phyloP scores from a whole-genome alignment of 2,329 filamentous ascomycete genomes.

The Dothistroma septosporum region DNA sequence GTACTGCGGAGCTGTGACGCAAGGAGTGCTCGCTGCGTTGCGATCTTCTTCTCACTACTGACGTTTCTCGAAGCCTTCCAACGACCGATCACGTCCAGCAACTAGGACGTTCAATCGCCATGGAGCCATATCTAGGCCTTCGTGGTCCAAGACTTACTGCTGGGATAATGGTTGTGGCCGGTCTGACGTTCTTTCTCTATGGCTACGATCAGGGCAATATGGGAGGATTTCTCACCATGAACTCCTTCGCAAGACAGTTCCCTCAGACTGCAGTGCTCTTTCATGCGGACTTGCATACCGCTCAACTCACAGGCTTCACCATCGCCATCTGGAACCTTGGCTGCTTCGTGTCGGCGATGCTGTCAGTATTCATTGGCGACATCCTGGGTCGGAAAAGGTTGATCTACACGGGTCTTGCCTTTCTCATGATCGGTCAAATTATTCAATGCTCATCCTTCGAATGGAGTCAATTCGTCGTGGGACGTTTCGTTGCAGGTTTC shows the following conservation, averaged over 20 bases:
- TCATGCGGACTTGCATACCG: constrained; percentile 31
- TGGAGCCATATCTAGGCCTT: constrained; percentile 18
- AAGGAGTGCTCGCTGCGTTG: background rate
- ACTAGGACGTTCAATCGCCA: background rate
- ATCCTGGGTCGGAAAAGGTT: constrained; percentile 53
- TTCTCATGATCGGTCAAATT: constrained; percentile 57
- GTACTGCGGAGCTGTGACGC: background rate
- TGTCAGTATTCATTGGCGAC: constrained; percentile 51
- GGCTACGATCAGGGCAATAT: constrained; percentile 27
- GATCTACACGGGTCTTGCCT: constrained; percentile 55
- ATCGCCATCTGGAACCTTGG: constrained; percentile 41
- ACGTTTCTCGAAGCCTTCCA: background rate
- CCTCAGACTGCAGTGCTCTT: constrained; percentile 40
- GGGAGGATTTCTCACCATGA: constrained; percentile 60
- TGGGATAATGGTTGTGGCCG: constrained; percentile 17
- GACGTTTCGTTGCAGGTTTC: constrained; percentile 49
- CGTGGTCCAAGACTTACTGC: constrained; percentile 17
- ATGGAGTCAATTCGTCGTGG: constrained; percentile 45
- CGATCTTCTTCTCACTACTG: background rate
- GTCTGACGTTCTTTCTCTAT: constrained; percentile 18
- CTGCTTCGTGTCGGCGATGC: constrained; percentile 44
- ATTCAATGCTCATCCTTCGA: constrained; percentile 54
- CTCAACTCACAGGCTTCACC: constrained; percentile 40
- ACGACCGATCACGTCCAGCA: background rate
- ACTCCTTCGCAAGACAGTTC: constrained; percentile 52